Evolutionary conservation across 768 basidiomycete species (phyloP).

Genomic region (Trametes meyenii): DNA sequence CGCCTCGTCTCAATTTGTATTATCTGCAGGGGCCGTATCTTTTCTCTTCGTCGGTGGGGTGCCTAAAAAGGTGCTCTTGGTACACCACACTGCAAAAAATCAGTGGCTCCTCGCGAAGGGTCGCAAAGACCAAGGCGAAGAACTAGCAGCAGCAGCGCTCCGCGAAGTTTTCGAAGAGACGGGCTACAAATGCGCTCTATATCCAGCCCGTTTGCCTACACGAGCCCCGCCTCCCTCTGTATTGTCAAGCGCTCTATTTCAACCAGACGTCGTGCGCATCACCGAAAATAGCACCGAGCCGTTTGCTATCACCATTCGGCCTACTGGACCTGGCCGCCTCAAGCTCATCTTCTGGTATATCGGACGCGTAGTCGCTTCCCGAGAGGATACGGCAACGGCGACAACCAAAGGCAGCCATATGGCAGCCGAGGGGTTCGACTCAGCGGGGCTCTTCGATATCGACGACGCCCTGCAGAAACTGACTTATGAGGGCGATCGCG

Average conservation of each 20-base stretch:
- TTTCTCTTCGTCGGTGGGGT: conserved; percentile 16
- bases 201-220: conserved; percentile 21
- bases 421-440: conserved; percentile 15
- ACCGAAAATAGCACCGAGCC: conserved; percentile 22
- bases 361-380: conserved; percentile 9
- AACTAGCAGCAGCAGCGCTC: conserved; percentile 31
- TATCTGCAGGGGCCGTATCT: conserved; percentile 19
- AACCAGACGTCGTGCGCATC: conserved; percentile 10
- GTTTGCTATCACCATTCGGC: conserved; percentile 20
- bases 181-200: conserved; percentile 32
- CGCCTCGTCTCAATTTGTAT: conserved; percentile 14
- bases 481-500: conserved; percentile 12
- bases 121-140: conserved; percentile 32
- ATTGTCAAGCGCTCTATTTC: neutral
- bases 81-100: conserved; percentile 27
- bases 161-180: conserved; percentile 40
- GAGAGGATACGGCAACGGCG: neutral
- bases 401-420: conserved; percentile 10
- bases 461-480: conserved; percentile 12
- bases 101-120: conserved; percentile 38
- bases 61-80: conserved; percentile 15
- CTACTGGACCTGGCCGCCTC: neutral
- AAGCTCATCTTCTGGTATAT: conserved; percentile 26
- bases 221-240: conserved; percentile 8
- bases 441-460: conserved; percentile 8